These are phyloP conservation scores for Dicorynia guianensis DNA, from an alignment of 306 rosid species.

Conservation along the genomic window DNA sequence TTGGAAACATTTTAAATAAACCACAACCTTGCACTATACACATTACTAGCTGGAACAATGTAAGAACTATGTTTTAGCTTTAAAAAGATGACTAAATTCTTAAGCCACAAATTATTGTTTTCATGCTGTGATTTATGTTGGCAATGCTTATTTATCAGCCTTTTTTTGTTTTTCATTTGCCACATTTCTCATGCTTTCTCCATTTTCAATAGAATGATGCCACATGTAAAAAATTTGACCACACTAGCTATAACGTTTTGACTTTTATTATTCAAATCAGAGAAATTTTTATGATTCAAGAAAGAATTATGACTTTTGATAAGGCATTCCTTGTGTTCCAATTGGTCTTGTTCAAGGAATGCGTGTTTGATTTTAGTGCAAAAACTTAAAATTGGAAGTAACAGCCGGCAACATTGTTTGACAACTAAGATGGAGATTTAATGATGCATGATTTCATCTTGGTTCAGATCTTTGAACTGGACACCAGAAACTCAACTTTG, in stretches of 20 bases:
- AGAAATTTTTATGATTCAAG: not conserved
- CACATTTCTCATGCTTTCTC: constrained; percentile 46
- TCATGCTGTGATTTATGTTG: constrained; percentile 1
- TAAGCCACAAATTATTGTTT: too few relatives aligned
- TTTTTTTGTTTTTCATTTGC: constrained; percentile 20
- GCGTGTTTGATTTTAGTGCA: not conserved
- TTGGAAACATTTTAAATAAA: not conserved
- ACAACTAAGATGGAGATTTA: not conserved
- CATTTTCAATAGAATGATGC: constrained; percentile 57
- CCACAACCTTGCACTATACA: constrained; percentile 1
- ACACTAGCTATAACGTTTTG: not conserved
- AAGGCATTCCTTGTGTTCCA: constrained; percentile 27
- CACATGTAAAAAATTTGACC: constrained; percentile 49
- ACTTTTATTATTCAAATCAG: not conserved
- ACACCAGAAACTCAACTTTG: constrained; percentile 17
- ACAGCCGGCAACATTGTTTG: constrained; percentile 30
- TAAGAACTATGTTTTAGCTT: not conserved
- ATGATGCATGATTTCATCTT: constrained; percentile 30
- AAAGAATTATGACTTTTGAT: constrained; percentile 6
- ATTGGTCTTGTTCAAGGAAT: not conserved
- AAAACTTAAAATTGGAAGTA: not conserved
- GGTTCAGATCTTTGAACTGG: constrained; percentile 24
- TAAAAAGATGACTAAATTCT: not conserved
- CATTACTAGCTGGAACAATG: constrained; percentile 7
- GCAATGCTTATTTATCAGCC: constrained; percentile 16